These are phyloP conservation scores for Forsythia viridissima DNA, from an alignment of 257 asterid species.

Conservation along the genomic window DNA sequence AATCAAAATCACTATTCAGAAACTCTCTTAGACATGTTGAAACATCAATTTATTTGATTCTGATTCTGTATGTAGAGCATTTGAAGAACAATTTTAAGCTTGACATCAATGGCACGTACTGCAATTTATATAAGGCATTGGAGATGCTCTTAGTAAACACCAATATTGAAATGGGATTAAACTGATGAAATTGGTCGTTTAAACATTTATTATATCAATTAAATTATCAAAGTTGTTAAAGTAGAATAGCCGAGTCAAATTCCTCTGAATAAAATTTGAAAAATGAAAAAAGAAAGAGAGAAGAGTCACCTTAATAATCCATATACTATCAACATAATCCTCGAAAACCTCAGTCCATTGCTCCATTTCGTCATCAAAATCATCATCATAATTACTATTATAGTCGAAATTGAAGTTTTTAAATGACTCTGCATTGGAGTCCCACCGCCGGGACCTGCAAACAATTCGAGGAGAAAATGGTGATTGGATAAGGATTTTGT, in stretches of 20 bases:
- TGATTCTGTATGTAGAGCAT: too few relatives aligned
- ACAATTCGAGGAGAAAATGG: slow-evolving; percentile 27
- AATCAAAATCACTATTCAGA: too few relatives aligned
- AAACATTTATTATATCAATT: not conserved
- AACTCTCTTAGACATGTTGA: too few relatives aligned
- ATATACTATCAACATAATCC: slow-evolving; percentile 74
- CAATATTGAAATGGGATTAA: too few relatives aligned
- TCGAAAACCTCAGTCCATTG: slow-evolving; percentile 52
- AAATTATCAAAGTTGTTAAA: too few relatives aligned
- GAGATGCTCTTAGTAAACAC: too few relatives aligned
- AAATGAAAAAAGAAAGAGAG: not conserved
- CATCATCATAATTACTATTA: slow-evolving; percentile 3
- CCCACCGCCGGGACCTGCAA: slow-evolving; percentile 55
- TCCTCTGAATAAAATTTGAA: not conserved
- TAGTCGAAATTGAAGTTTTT: slow-evolving; percentile 27
- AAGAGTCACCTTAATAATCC: slow-evolving; percentile 72
- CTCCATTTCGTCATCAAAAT: slow-evolving; percentile 32
- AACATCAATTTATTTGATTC: too few relatives aligned
- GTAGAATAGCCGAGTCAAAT: too few relatives aligned
- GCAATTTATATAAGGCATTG: too few relatives aligned
- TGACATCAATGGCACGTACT: too few relatives aligned
- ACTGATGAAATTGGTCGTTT: not conserved
- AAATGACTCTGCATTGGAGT: slow-evolving; percentile 62
- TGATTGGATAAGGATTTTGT: slow-evolving; percentile 10
- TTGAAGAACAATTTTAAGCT: too few relatives aligned